Evolutionary conservation across 2,329 filamentous ascomycete genomes (phyloP).

Genomic region (Aspergillus intermedius): DNA sequence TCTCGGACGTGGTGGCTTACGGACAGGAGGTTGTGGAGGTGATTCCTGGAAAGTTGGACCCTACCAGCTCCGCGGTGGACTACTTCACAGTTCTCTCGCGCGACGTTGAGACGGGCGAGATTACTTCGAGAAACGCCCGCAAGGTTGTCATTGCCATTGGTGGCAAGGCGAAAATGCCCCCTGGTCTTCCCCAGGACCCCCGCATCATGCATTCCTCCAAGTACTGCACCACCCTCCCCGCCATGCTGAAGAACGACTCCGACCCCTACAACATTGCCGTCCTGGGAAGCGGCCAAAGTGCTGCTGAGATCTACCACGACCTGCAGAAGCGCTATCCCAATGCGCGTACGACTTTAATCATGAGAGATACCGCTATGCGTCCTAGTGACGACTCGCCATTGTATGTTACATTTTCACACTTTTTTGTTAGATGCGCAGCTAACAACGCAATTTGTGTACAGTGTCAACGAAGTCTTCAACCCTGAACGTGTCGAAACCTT

Average conservation of each 20-base stretch:
- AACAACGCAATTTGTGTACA: conserved; percentile 27
- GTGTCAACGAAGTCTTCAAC: conserved; percentile 95
- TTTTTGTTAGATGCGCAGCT: background rate
- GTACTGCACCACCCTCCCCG: conserved; percentile 52
- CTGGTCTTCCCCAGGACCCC: conserved; percentile 60
- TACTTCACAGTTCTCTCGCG: conserved; percentile 63
- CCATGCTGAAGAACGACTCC: conserved; percentile 32
- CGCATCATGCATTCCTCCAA: conserved; percentile 82
- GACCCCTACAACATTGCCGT: conserved; percentile 67
- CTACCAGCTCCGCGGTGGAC: conserved; percentile 48
- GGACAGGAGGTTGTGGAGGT: conserved; percentile 70
- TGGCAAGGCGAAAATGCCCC: conserved; percentile 64
- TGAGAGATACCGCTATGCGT: conserved; percentile 74
- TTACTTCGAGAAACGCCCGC: conserved; percentile 35
- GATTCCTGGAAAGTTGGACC: conserved; percentile 49
- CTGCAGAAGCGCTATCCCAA: conserved; percentile 77
- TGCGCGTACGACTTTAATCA: conserved; percentile 67
- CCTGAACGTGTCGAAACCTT: conserved; percentile 73
- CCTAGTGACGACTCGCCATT: conserved; percentile 96
- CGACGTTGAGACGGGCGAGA: conserved; percentile 46
- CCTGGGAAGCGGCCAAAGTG: conserved; percentile 83
- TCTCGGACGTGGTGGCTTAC: conserved; percentile 67
- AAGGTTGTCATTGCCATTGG: conserved; percentile 60
- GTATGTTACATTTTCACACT: conserved; percentile 45
- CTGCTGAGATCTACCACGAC: conserved; percentile 92